These are phyloP conservation scores for Arthroderma sp. DNA, from an alignment of 2,329 filamentous ascomycete species.

Conservation along the genomic window DNA sequence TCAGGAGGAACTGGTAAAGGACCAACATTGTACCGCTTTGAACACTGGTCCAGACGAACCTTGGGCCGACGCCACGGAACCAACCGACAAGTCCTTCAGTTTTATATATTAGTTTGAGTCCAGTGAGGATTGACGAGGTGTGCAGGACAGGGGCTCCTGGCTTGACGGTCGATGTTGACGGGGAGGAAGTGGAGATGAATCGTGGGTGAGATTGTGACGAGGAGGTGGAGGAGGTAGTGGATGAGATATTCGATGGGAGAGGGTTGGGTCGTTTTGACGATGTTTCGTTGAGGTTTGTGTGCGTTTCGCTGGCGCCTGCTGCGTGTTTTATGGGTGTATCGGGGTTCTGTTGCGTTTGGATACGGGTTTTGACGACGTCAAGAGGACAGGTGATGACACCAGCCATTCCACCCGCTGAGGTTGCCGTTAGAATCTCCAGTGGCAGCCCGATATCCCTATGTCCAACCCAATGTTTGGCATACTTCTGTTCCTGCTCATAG, in stretches of 20 bases:
- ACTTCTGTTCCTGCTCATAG: conserved; percentile 81
- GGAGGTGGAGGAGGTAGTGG: conserved; percentile 14
- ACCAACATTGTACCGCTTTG: conserved; percentile 96
- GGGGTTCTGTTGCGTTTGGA: conserved; percentile 77
- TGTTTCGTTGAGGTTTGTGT: conserved; percentile 4
- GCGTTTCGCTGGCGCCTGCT: conserved; percentile 8
- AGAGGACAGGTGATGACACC: conserved; percentile 90
- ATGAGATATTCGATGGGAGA: conserved; percentile 1
- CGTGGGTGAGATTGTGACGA: conserved; percentile 43
- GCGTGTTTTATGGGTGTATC: conserved; percentile 13
- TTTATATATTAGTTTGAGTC: conserved; percentile 74
- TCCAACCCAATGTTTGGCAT: conserved; percentile 66
- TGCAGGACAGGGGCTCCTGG: conserved; percentile 70
- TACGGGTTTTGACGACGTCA: conserved; percentile 91
- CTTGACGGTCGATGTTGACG: conserved; percentile 66
- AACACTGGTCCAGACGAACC: conserved; percentile 92
- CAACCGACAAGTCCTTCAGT: conserved; percentile 79
- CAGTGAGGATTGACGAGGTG: conserved; percentile 78
- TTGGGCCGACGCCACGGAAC: conserved; percentile 88
- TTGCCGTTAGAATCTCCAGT: conserved; percentile 79
- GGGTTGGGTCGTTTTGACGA: conserved; percentile 17
- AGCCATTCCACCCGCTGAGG: conserved; percentile 78
- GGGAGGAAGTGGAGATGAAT: conserved; percentile 77
- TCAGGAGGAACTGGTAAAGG: conserved; percentile 77
- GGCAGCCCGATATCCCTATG: conserved; percentile 72